Conservation (phyloP, 176 grass and related monocot genomes). For the Juncus effusus region DNA sequence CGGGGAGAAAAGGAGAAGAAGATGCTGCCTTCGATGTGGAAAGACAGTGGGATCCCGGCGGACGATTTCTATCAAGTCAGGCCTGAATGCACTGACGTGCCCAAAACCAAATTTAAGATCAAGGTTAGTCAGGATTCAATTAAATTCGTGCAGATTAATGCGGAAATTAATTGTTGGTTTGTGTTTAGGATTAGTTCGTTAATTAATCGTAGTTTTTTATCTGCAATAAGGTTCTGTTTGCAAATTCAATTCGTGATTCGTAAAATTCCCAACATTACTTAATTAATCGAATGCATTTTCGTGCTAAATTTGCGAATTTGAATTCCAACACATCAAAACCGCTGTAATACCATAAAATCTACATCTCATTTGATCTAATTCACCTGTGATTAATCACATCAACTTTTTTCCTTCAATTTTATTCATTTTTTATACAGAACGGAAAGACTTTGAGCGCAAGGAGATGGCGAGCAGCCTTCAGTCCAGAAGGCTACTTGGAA, state of each 20-base stretch:
- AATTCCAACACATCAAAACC: not conserved
- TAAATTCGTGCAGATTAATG: not conserved
- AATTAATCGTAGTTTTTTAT: conserved; percentile 9
- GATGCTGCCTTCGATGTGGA: conserved; percentile 56
- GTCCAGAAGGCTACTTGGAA: conserved; percentile 76
- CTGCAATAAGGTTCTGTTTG: not conserved
- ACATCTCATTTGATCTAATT: not conserved
- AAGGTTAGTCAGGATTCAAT: conserved; percentile 46
- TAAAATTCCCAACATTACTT: not conserved
- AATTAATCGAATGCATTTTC: not conserved
- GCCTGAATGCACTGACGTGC: conserved; percentile 72
- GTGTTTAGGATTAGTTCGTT: conserved; percentile 4
- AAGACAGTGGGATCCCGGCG: conserved; percentile 55
- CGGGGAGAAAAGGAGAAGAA: not conserved
- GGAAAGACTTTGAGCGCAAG: conserved; percentile 90
- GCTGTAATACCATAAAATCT: too few species aligned
- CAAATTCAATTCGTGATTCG: too few species aligned
- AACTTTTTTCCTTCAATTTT: conserved; percentile 22
- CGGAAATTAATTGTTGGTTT: conserved; percentile 15
- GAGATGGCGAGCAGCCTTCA: conserved; percentile 95
- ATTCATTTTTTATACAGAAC: conserved; percentile 47
- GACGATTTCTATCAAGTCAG: conserved; percentile 87
- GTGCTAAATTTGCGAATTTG: too few species aligned
- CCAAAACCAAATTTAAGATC: conserved; percentile 99
- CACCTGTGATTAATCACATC: conserved; percentile 8